Percentiles rank a stretch among this genome's conserved stretches.
phyloP scores from a whole-genome alignment of 2,329 filamentous ascomycete genomes.

The Dothideomycetes sp. region DNA sequence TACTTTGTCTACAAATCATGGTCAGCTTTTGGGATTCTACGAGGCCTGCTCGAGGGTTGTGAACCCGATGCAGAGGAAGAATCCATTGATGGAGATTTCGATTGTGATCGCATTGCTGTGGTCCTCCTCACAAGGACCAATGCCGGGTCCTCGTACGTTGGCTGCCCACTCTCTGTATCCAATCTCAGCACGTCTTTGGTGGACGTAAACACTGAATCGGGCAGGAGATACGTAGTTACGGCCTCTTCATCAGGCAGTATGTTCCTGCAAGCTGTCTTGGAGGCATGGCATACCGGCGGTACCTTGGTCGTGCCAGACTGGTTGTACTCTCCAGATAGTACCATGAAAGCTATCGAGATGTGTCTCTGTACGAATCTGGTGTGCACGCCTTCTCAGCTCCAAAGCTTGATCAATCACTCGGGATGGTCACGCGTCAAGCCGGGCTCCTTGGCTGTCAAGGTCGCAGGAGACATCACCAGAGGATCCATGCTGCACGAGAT shows the following conservation, averaged over 20 bases:
- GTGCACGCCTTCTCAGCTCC: neutral
- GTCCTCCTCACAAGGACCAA: neutral
- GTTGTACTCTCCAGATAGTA: neutral
- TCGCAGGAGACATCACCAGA: no score
- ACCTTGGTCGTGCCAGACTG: neutral
- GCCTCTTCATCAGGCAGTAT: neutral
- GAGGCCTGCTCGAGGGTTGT: no score
- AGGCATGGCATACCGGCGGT: neutral
- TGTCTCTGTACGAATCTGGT: neutral
- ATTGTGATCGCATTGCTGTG: neutral
- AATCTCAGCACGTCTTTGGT: conserved; percentile 2
- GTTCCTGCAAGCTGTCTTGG: neutral
- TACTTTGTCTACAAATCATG: no score
- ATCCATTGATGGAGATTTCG: no score
- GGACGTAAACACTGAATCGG: neutral
- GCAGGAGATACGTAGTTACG: conserved; percentile 1
- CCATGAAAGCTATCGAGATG: neutral
- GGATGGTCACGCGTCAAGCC: neutral
- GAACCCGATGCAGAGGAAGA: no score
- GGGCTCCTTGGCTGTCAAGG: no score
- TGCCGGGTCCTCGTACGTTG: neutral
- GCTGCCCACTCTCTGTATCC: neutral
- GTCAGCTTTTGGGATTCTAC: no score
- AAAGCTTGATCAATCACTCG: conserved; percentile 1
- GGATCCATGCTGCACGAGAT: no score